A percentile compares a stretch with the other conserved stretches of the same genome.
Evolutionary conservation across 1,284 basidiomycete species (phyloP).

Genomic region (Tremellales sp.): DNA sequence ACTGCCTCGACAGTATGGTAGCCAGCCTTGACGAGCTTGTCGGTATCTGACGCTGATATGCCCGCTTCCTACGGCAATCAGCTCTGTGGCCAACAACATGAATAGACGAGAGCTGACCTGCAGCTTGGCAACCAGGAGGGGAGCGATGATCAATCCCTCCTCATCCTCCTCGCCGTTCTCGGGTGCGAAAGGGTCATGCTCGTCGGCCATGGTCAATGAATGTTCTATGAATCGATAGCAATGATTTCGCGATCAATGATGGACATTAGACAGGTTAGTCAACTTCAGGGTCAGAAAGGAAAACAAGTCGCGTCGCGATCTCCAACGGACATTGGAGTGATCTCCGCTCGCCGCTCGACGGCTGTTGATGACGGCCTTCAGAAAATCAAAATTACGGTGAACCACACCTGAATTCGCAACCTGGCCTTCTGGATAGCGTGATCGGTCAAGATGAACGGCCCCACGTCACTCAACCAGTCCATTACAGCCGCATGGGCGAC

Average conservation of each 20-base stretch:
- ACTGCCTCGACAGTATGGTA: conserved; percentile 93
- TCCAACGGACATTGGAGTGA: no score
- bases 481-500: conserved; percentile 42
- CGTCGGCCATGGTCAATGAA: conserved; percentile 28
- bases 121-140: conserved; percentile 75
- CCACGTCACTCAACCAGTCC: conserved; percentile 35
- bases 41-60: conserved; percentile 85
- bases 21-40: conserved; percentile 89
- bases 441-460: conserved; percentile 18
- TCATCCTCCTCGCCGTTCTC: conserved; percentile 53
- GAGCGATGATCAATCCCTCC: conserved; percentile 61
- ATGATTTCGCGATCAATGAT: no score
- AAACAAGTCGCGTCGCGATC: no score
- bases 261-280: no score
- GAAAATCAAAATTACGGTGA: no score
- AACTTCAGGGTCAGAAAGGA: no score
- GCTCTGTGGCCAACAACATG: not conserved
- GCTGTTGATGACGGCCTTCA: no score
- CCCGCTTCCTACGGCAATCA: conserved; percentile 63
- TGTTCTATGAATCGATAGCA: no score
- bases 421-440: no score
- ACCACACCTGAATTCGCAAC: no score
- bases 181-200: conserved; percentile 38
- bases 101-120: conserved; percentile 49
- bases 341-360: no score